Percentiles rank a stretch among this genome's conserved stretches.
Conservation (phyloP, 2,329 filamentous ascomycete species). For the Pestalotiopsis sp. region DNA sequence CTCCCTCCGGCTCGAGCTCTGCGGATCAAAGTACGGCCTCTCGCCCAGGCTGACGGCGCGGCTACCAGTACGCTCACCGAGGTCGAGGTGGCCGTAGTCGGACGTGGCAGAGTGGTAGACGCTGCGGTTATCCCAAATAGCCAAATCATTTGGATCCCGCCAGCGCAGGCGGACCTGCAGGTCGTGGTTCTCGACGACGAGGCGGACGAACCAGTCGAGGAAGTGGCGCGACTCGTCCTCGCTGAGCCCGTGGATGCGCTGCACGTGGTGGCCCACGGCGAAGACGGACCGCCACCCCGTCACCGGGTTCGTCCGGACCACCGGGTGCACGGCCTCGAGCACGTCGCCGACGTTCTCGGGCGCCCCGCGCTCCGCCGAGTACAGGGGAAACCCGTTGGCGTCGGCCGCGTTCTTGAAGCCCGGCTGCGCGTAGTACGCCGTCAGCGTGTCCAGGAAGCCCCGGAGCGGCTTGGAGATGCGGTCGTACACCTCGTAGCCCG, state of each 20-base stretch:
- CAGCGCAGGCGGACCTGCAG: slow-evolving; percentile 34
- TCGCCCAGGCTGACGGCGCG: slow-evolving; percentile 53
- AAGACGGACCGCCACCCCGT: slow-evolving; percentile 62
- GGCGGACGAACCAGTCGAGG: slow-evolving; percentile 28
- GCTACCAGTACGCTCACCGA: slow-evolving; percentile 48
- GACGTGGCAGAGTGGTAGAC: slow-evolving; percentile 58
- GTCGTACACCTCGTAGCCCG: slow-evolving; percentile 52
- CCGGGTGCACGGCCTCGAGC: slow-evolving; percentile 54
- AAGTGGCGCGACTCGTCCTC: slow-evolving; percentile 25
- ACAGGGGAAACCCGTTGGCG: slow-evolving; percentile 43
- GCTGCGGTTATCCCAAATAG: slow-evolving; percentile 62
- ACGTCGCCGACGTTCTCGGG: slow-evolving; percentile 57
- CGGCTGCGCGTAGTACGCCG: slow-evolving; percentile 46
- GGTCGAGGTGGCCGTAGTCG: slow-evolving; percentile 46
- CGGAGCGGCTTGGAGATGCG: slow-evolving; percentile 50
- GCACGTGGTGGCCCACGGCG: slow-evolving; percentile 30
- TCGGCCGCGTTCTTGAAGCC: slow-evolving; percentile 42
- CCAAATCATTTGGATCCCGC: slow-evolving; percentile 37
- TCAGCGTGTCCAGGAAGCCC: slow-evolving; percentile 48
- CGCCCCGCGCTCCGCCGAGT: slow-evolving; percentile 50
- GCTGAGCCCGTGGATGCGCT: slow-evolving; percentile 27
- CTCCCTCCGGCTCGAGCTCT: slow-evolving; percentile 46
- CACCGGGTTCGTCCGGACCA: slow-evolving; percentile 65
- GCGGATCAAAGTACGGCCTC: slow-evolving; percentile 52
- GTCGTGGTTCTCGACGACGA: slow-evolving; percentile 32